Conservation (phyloP, 1,284 basidiomycete species). For the Microstroma glucosiphilum region DNA sequence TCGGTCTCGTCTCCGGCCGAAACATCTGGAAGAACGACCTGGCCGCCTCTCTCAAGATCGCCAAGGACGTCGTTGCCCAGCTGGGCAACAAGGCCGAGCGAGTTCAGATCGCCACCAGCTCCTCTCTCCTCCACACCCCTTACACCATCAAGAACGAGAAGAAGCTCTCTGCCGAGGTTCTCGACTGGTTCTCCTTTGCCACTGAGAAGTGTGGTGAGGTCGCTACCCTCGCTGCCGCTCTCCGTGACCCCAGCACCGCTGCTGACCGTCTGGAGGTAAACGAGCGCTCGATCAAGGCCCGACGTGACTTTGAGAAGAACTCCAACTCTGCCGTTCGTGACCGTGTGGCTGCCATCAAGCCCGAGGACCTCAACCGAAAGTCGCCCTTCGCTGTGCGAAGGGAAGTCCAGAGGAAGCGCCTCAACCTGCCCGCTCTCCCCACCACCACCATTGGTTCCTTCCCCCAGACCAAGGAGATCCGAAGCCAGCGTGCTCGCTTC, state of each 20-base stretch:
- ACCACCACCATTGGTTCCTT: constrained; percentile 98
- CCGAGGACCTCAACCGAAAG: constrained; percentile 82
- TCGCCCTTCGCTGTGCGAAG: constrained; percentile 81
- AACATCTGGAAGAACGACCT: constrained; percentile 99
- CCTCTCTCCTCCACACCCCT: constrained; percentile 95
- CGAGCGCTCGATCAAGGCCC: constrained; percentile 83
- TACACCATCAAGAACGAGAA: constrained; percentile 89
- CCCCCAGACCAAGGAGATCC: constrained; percentile 93
- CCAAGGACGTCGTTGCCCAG: constrained; percentile 64
- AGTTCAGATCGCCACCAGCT: constrained; percentile 89
- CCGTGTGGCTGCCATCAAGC: constrained; percentile 85
- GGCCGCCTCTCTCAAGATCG: constrained; percentile 70
- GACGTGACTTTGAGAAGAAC: constrained; percentile 89
- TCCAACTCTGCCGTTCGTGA: constrained; percentile 94
- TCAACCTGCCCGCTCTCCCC: constrained; percentile 92
- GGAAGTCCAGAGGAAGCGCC: constrained; percentile 79
- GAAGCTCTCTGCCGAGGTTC: constrained; percentile 81
- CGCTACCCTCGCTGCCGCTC: constrained; percentile 65
- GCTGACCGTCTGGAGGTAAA: constrained; percentile 56
- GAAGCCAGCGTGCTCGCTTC: constrained; percentile 53
- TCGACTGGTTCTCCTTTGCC: constrained; percentile 99
- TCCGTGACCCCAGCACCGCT: constrained; percentile 34
- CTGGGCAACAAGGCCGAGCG: constrained; percentile 54
- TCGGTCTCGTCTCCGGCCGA: constrained; percentile 94
- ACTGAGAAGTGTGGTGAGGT: constrained; percentile 94